A percentile compares a stretch with the other conserved stretches of the same genome.
These are phyloP conservation scores for Stemphylium lycopersici DNA, from an alignment of 2,329 filamentous ascomycete species.

Conservation along the genomic window DNA sequence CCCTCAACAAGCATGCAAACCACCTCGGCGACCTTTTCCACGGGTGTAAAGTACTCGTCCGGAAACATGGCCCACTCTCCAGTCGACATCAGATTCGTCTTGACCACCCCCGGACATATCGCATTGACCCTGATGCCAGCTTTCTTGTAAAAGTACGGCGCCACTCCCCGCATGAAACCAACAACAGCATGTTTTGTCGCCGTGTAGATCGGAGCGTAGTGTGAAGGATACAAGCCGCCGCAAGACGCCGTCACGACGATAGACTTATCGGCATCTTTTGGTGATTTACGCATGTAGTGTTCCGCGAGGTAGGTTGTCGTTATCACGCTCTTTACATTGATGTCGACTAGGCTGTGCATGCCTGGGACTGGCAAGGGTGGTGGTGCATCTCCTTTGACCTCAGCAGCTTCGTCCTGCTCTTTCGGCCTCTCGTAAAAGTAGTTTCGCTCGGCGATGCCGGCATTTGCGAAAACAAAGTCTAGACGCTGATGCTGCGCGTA, in stretches of 20 bases:
- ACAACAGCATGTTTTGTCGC: slow-evolving; percentile 50
- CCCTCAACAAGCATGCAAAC: too few species aligned
- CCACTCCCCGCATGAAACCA: slow-evolving; percentile 47
- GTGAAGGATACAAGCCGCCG: slow-evolving; percentile 43
- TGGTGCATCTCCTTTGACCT: neutral
- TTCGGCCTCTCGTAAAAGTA: slow-evolving; percentile 45
- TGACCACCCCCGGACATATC: slow-evolving; percentile 47
- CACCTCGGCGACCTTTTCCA: too few species aligned
- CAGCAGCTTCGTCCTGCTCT: too few species aligned
- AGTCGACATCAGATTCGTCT: slow-evolving; percentile 41
- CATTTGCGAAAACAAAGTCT: slow-evolving; percentile 58
- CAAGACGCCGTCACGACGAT: slow-evolving; percentile 14
- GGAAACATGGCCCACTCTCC: slow-evolving; percentile 37
- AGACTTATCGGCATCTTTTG: neutral
- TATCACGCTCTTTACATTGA: neutral
- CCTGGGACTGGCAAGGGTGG: neutral
- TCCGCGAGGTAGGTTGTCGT: neutral
- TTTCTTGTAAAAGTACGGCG: slow-evolving; percentile 33
- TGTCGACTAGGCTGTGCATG: neutral
- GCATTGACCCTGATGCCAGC: slow-evolving; percentile 48
- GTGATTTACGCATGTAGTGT: neutral
- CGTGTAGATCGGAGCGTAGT: slow-evolving; percentile 47
- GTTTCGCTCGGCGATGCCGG: slow-evolving; percentile 50
- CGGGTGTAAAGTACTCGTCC: too few species aligned
- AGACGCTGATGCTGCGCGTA: slow-evolving; percentile 22